Base-by-base conservation (phyloP, 2,329 filamentous ascomycete genomes). In the Cladosporium sp. region DNA sequence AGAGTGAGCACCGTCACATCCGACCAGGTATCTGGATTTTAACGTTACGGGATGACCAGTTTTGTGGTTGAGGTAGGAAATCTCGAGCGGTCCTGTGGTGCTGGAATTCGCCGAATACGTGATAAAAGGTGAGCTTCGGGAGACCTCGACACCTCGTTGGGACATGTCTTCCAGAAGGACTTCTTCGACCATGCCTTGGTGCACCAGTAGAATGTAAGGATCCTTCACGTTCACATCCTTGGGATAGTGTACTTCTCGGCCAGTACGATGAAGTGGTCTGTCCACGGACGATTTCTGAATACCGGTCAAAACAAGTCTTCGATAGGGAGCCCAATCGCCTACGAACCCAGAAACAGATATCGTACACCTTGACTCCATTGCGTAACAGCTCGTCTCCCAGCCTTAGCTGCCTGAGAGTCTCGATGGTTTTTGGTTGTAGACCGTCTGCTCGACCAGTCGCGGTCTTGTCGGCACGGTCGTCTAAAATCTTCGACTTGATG, bases 131-230 rank as follows among this genome's bases (percentile, higher is more conserved):
- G 86, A 88, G 70, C 87, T 89, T 67, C 90, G 82, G 64, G 82
- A 82, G 26, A 92, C 88, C 49, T 84, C 81, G 18, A 87, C 80
- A 16, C 88, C 88, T 57, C 89, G 83, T 70, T 87, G 85, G 69
- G 81, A 81, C 76, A 92, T 82, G 71, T 92, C 90, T 10, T 90
- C 83, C 60, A 91, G 84, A 70, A 93, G 88, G 2, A 90, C 77
- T 56, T 86, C 85, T 77, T 92, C 90, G 0, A 92, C 84, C 85
- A 92, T 91, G 57, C 90, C 90, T 76, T 93, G 90, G 73, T 92
- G 90, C 1, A 83, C 82, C 3, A 85, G 77, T 2, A 86, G 73
- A 6, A 85, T 84, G 67, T 84, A 85, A 1, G 83, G 83, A 67
- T 86, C 82, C 3, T 82, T 77, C 0, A 84, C 76, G 63, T 85